phyloP scores from a whole-genome alignment of 176 grass and related monocot genomes.

The Triticum turgidum region DNA sequence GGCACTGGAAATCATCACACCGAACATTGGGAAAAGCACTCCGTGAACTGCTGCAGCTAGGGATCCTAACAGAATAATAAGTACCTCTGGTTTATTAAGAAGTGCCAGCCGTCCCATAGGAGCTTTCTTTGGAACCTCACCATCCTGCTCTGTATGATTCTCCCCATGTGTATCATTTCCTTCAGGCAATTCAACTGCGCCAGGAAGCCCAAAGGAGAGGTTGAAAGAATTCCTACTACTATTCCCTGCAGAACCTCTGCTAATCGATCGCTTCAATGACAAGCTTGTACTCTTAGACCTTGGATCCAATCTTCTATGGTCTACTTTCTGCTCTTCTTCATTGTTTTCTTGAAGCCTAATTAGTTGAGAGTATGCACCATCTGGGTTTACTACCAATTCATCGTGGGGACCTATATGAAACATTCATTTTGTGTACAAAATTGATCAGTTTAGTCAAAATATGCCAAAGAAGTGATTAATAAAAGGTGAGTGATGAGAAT shows the following conservation, averaged over 20 bases:
- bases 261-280: slow-evolving; percentile 52
- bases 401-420: slow-evolving; percentile 57
- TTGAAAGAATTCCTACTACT: slow-evolving; percentile 53
- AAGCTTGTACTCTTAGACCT: slow-evolving; percentile 57
- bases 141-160: slow-evolving; percentile 18
- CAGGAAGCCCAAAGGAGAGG: slow-evolving; percentile 33
- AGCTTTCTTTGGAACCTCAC: slow-evolving; percentile 46
- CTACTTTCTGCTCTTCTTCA: slow-evolving; percentile 42
- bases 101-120: slow-evolving; percentile 54
- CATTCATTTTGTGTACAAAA: slow-evolving; percentile 15
- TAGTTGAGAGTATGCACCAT: slow-evolving; percentile 77
- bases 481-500: neutral
- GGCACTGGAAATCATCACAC: slow-evolving; percentile 50
- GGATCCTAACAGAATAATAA: slow-evolving; percentile 58
- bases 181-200: slow-evolving; percentile 37
- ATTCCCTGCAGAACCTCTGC: slow-evolving; percentile 49
- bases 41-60: slow-evolving; percentile 79
- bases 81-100: slow-evolving; percentile 86
- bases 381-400: slow-evolving; percentile 59
- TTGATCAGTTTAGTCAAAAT: neutral
- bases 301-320: slow-evolving; percentile 16
- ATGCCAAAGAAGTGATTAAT: slow-evolving; percentile 3
- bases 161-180: slow-evolving; percentile 17
- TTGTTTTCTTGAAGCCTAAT: slow-evolving; percentile 56
- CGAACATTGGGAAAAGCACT: slow-evolving; percentile 79